Evolutionary conservation across 495 filamentous ascomycete species (phyloP).

Genomic region (Haplographium delicatum): DNA sequence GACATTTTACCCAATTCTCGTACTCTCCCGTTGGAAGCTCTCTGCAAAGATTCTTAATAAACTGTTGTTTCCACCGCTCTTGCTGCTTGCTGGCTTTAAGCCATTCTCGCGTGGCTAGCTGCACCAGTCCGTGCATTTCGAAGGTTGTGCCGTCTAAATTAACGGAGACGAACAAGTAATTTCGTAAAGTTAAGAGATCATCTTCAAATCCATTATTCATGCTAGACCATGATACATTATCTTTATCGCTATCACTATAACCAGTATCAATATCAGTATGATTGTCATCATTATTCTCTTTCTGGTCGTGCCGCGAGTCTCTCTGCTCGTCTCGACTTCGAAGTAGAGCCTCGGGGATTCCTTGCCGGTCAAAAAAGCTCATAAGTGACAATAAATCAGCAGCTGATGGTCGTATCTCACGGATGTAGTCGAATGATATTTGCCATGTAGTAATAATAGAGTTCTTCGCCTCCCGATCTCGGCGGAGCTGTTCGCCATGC

Average conservation of each 20-base stretch:
- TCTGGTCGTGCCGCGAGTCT: background rate
- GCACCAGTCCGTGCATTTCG: background rate
- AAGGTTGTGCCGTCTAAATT: background rate
- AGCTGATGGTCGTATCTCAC: slow-evolving; percentile 23
- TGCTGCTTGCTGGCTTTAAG: background rate
- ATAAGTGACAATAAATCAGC: slow-evolving; percentile 32
- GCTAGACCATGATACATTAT: background rate
- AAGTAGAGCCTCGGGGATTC: slow-evolving; percentile 28
- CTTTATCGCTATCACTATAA: background rate
- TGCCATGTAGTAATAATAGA: slow-evolving; percentile 42
- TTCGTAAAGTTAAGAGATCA: slow-evolving; percentile 33
- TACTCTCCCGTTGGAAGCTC: background rate
- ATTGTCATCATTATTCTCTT: background rate
- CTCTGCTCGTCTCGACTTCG: background rate
- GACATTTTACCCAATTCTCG: background rate
- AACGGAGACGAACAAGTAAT: slow-evolving; percentile 35
- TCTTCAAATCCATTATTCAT: slow-evolving; percentile 32
- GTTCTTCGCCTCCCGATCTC: slow-evolving; percentile 35
- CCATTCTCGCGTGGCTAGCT: background rate
- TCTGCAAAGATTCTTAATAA: background rate
- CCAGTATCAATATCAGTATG: no score
- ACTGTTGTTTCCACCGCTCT: background rate
- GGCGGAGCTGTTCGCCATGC: slow-evolving; percentile 30
- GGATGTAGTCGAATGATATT: slow-evolving; percentile 41
- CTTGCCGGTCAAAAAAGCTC: slow-evolving; percentile 31